These are phyloP conservation scores for Ustilago bromivora DNA, from an alignment of 1,284 basidiomycete genomes.

Conservation along the genomic window DNA sequence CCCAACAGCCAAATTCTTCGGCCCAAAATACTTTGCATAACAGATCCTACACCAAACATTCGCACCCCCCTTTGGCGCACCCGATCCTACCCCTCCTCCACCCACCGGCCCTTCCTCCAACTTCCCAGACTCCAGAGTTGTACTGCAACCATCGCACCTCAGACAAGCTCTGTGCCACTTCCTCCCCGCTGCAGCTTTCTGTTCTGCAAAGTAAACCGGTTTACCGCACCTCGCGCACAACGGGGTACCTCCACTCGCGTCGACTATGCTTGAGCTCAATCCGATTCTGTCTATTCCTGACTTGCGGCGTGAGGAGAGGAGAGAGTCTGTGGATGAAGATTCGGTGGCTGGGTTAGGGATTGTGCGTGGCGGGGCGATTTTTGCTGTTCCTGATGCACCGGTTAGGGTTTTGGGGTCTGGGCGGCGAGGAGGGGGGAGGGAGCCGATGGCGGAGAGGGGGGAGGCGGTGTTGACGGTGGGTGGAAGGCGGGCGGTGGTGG, in stretches of 20 bases:
- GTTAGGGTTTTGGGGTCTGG: conserved; percentile 51
- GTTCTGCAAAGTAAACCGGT: conserved; percentile 69
- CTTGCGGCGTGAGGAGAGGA: conserved; percentile 19
- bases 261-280: conserved; percentile 43
- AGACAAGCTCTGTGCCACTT: conserved; percentile 67
- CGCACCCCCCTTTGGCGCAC: conserved; percentile 26
- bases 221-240: conserved; percentile 62
- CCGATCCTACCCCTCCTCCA: conserved; percentile 10
- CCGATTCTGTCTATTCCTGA: conserved; percentile 53
- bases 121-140: conserved; percentile 62
- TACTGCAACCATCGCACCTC: conserved; percentile 65
- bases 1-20: conserved; percentile 49
- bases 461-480: conserved; percentile 43
- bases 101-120: conserved; percentile 64
- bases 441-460: conserved; percentile 30
- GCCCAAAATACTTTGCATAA: conserved; percentile 64
- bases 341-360: conserved; percentile 16
- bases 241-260: conserved; percentile 58
- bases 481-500: conserved; percentile 19
- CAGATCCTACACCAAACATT: conserved; percentile 67
- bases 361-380: conserved; percentile 44
- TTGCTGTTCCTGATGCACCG: conserved; percentile 46
- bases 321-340: conserved; percentile 9
- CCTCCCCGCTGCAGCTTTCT: conserved; percentile 61
- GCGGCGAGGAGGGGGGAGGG: conserved; percentile 29